These are phyloP conservation scores for Trichothecium roseum DNA, from an alignment of 2,329 filamentous ascomycete species.

Conservation along the genomic window DNA sequence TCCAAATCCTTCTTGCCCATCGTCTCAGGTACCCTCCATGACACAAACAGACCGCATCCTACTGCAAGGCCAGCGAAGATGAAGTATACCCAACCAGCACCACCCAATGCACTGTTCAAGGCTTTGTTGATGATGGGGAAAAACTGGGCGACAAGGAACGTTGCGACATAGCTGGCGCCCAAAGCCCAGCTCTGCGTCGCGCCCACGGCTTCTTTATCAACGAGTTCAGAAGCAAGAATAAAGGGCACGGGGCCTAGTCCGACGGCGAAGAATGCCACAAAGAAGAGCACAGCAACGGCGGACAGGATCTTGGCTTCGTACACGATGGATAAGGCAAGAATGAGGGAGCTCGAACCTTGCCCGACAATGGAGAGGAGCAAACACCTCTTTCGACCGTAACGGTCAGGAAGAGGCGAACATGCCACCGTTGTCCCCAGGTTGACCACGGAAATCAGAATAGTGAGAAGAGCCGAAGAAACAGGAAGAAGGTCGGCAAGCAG, in stretches of 20 bases:
- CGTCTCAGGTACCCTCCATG: conserved; percentile 72
- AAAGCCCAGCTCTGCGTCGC: conserved; percentile 84
- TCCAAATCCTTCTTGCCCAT: conserved; percentile 74
- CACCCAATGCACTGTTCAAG: conserved; percentile 53
- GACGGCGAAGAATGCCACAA: conserved; percentile 82
- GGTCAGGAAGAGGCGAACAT: conserved; percentile 78
- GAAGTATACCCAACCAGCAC: conserved; percentile 78
- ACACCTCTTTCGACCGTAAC: conserved; percentile 77
- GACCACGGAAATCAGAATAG: conserved; percentile 75
- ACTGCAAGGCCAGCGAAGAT: conserved; percentile 72
- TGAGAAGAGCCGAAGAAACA: conserved; percentile 71
- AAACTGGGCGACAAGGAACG: conserved; percentile 87
- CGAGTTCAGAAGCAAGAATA: conserved; percentile 84
- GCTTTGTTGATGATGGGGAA: conserved; percentile 78
- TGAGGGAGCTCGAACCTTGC: conserved; percentile 69
- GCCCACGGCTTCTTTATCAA: conserved; percentile 81
- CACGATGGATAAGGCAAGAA: conserved; percentile 72
- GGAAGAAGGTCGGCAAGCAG: conserved; percentile 74
- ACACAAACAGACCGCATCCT: conserved; percentile 61
- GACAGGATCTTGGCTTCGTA: conserved; percentile 64
- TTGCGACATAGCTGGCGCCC: conserved; percentile 80
- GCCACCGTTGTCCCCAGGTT: conserved; percentile 76
- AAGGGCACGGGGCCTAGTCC: conserved; percentile 92
- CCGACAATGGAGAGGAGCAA: conserved; percentile 74
- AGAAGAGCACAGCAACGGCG: conserved; percentile 69